Percentiles rank a stretch among this genome's conserved stretches.
Conservation (phyloP, 768 basidiomycete genomes). For the Lactarius sanguifluus region DNA sequence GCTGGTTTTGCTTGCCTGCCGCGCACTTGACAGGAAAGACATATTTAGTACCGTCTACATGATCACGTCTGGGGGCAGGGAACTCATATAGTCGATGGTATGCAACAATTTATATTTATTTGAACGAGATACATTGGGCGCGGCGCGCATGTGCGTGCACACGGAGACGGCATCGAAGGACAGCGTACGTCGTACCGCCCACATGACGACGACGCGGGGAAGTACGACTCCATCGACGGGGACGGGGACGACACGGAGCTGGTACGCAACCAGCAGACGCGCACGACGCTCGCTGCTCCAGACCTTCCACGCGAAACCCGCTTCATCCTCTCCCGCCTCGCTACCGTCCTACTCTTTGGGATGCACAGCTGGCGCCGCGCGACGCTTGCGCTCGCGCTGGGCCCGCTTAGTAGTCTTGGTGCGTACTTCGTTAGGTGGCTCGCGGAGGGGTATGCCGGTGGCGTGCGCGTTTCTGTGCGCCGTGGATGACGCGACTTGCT, state of each 20-base stretch:
- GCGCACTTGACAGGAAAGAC: too few relatives aligned
- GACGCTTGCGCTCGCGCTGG: constrained; percentile 62
- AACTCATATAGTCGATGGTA: too few relatives aligned
- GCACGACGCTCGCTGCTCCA: constrained; percentile 55
- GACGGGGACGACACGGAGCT: constrained; percentile 50
- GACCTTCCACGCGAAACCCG: constrained; percentile 61
- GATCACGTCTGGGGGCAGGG: too few relatives aligned
- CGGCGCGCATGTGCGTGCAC: constrained; percentile 48
- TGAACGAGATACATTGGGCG: too few relatives aligned
- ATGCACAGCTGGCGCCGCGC: constrained; percentile 18
- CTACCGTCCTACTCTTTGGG: neutral
- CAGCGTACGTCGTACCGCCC: constrained; percentile 33
- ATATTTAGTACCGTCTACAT: too few relatives aligned
- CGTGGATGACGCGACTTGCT: constrained; percentile 52
- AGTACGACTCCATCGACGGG: neutral
- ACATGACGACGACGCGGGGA: constrained; percentile 5
- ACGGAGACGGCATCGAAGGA: constrained; percentile 75
- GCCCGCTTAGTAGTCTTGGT: constrained; percentile 69
- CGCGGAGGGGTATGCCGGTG: constrained; percentile 58
- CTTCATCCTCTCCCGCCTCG: constrained; percentile 53
- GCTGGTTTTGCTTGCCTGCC: too few relatives aligned
- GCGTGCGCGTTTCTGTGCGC: constrained; percentile 39
- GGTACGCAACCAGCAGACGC: constrained; percentile 37
- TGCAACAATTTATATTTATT: too few relatives aligned
- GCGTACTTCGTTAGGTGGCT: constrained; percentile 77